Conservation (phyloP, 768 basidiomycete genomes). For the Vararia minispora region DNA sequence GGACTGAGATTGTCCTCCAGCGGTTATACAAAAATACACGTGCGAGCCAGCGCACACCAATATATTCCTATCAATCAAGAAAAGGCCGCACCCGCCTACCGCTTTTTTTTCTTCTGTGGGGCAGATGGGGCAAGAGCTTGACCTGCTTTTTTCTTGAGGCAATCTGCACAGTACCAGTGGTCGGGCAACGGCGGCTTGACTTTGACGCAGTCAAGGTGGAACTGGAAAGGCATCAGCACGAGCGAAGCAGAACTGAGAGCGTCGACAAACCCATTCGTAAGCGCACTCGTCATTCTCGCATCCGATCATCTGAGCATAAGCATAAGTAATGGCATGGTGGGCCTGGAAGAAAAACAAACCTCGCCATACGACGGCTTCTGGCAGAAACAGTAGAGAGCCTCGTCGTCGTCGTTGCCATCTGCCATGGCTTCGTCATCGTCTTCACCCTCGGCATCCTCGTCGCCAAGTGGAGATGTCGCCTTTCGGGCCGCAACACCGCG, state of each 20-base stretch:
- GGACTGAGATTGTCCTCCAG: no score
- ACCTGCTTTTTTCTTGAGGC: slow-evolving; percentile 21
- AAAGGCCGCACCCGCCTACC: no score
- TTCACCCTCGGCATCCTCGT: slow-evolving; percentile 26
- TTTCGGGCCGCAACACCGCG: slow-evolving; percentile 4
- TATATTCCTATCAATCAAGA: no score
- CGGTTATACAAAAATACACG: no score
- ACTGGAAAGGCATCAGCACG: slow-evolving; percentile 24
- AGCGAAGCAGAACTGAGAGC: not conserved
- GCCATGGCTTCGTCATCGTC: slow-evolving; percentile 27
- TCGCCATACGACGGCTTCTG: slow-evolving; percentile 53
- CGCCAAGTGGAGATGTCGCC: slow-evolving; percentile 10
- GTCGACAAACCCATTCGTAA: slow-evolving; percentile 13
- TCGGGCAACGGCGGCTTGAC: slow-evolving; percentile 46
- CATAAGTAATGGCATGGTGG: not conserved
- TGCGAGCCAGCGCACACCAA: no score
- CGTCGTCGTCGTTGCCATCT: slow-evolving; percentile 42
- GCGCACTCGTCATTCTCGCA: slow-evolving; percentile 12
- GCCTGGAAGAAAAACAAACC: slow-evolving; percentile 15
- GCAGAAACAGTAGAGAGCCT: slow-evolving; percentile 52
- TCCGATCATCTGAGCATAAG: slow-evolving; percentile 10
- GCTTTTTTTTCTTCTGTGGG: no score
- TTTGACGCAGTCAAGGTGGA: slow-evolving; percentile 51
- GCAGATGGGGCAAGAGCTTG: no score
- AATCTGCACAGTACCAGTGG: slow-evolving; percentile 49